These are phyloP conservation scores for Exophiala bonariae DNA, from an alignment of 2,329 filamentous ascomycete species.

Conservation along the genomic window DNA sequence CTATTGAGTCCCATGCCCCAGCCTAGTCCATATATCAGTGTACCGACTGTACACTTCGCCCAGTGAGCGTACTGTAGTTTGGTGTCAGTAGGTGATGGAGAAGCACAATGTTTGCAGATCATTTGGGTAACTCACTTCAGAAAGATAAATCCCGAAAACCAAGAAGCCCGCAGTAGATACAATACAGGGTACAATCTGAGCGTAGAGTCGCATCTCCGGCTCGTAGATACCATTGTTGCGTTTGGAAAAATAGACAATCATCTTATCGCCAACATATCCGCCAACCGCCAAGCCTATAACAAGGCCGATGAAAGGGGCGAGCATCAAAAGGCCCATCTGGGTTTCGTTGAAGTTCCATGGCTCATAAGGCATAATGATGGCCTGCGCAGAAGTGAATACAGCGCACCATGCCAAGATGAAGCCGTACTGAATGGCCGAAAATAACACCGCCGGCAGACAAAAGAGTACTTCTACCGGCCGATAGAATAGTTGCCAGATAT, in stretches of 20 bases:
- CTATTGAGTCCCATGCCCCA: too few relatives aligned
- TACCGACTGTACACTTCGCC: too few relatives aligned
- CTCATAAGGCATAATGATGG: constrained; percentile 36
- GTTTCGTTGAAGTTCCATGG: constrained; percentile 32
- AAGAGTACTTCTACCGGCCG: constrained; percentile 32
- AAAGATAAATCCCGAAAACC: constrained; percentile 37
- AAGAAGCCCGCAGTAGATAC: constrained; percentile 36
- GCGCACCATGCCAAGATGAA: constrained; percentile 36
- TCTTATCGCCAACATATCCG: constrained; percentile 39
- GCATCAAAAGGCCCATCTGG: constrained; percentile 32
- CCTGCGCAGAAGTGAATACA: constrained; percentile 29
- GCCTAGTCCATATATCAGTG: too few relatives aligned
- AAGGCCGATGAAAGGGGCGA: constrained; percentile 40
- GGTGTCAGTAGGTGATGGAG: too few relatives aligned
- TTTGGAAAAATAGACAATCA: constrained; percentile 40
- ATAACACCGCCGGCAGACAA: constrained; percentile 35
- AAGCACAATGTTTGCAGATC: too few relatives aligned
- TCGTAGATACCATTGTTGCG: constrained; percentile 48
- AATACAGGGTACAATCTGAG: constrained; percentile 7
- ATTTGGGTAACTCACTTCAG: constrained; percentile 29
- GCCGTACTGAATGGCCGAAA: constrained; percentile 40
- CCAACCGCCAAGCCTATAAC: constrained; percentile 40
- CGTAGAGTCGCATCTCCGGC: constrained; percentile 49
- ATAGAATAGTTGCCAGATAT: constrained; percentile 24
- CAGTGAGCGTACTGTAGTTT: too few relatives aligned